Conservation (phyloP, 2,329 filamentous ascomycete genomes). For the Nannizzia gypsea region DNA sequence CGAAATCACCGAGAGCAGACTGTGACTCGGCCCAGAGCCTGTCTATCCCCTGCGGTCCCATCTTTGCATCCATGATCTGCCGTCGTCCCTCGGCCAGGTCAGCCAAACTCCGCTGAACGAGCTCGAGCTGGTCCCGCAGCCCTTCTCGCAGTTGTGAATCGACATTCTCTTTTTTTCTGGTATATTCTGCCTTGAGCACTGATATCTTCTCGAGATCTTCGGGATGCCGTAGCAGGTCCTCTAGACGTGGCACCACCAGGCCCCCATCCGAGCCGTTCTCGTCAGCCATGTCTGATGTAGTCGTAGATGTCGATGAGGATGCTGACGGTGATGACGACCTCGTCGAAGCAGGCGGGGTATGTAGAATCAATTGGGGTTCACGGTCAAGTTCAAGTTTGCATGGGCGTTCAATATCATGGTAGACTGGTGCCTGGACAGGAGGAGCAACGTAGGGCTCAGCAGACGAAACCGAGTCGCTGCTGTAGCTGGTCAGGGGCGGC, state of each 20-base stretch:
- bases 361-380: not conserved
- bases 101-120: conserved; percentile 85
- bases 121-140: conserved; percentile 82
- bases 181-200: conserved; percentile 80
- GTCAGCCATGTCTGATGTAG: conserved; percentile 24
- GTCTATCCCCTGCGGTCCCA: conserved; percentile 98
- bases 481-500: not conserved
- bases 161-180: conserved; percentile 82
- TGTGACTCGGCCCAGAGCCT: conserved; percentile 93
- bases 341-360: too few relatives aligned
- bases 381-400: not conserved
- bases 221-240: conserved; percentile 85
- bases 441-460: not conserved
- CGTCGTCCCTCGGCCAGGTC: conserved; percentile 82
- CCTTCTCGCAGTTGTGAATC: conserved; percentile 83
- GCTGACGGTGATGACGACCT: too few relatives aligned
- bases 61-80: conserved; percentile 83
- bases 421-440: not conserved
- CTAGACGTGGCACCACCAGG: conserved; percentile 59
- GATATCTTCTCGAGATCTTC: conserved; percentile 96
- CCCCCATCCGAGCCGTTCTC: conserved; percentile 44
- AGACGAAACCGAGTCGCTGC: not conserved
- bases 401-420: not conserved
- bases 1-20: conserved; percentile 95
- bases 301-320: too few relatives aligned